A percentile compares a stretch with the other conserved stretches of the same genome.
Conservation (phyloP, 2,329 filamentous ascomycete species). For the Colletotrichum cordylinicola region DNA sequence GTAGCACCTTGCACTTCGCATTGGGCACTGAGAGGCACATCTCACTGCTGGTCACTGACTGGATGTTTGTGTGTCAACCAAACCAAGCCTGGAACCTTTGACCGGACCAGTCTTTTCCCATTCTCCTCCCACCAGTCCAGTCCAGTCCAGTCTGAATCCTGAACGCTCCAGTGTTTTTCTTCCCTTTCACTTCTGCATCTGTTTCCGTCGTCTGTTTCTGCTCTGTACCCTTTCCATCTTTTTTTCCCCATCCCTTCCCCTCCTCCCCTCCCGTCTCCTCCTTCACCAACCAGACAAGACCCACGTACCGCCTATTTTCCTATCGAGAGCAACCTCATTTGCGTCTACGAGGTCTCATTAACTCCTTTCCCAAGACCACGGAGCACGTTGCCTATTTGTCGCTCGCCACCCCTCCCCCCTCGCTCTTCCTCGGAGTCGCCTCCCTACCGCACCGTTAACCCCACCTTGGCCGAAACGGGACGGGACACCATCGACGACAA, state of each 20-base stretch:
- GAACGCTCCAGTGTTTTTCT: neutral
- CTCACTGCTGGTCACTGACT: neutral
- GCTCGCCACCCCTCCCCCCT: conserved; percentile 9
- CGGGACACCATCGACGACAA: conserved; percentile 19
- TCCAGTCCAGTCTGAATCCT: neutral
- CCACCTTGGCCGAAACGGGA: conserved; percentile 23
- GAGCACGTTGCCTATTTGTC: conserved; percentile 19
- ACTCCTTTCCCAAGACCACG: conserved; percentile 9
- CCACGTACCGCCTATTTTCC: conserved; percentile 6
- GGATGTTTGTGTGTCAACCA: conserved; percentile 1
- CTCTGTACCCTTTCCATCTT: neutral
- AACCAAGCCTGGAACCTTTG: neutral
- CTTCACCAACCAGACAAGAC: conserved; percentile 8
- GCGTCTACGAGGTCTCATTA: conserved; percentile 10
- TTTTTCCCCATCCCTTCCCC: neutral
- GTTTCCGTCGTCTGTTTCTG: neutral
- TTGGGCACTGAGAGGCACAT: neutral
- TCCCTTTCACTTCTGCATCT: neutral
- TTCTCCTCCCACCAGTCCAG: neutral
- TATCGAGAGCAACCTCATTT: conserved; percentile 13
- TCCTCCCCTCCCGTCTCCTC: neutral
- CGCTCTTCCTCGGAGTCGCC: conserved; percentile 14
- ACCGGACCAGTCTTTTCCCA: neutral
- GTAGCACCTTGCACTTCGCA: neutral
- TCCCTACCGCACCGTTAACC: conserved; percentile 19